Base-by-base conservation (phyloP, 225 moss, liverwort and hornwort genomes). In the Straminergon stramineum region DNA sequence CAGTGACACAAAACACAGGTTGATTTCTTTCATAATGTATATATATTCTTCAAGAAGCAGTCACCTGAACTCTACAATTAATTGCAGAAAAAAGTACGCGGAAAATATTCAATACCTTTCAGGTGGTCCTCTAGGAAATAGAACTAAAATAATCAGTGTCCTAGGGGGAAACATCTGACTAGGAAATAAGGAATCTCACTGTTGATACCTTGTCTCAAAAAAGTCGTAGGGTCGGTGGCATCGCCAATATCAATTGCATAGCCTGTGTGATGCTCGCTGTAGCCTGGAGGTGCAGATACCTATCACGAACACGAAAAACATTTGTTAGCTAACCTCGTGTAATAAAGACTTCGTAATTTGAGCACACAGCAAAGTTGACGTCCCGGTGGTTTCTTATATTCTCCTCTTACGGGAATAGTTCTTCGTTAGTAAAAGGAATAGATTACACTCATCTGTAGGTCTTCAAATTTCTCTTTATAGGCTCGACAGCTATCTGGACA, bases 241-340 rank as follows among this genome's bases (percentile, higher is more conserved):
- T 93, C 95, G 73, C 95, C 95, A 83, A 95, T 91, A 79, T 95
- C 95, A 82, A 95, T 37, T 82, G 95, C 95, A 88, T 95, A 95
- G 88, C 95, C 95, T 76, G 95, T 94, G 69, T 95, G 95, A 68
- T 95, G 95, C 91, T 95, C 95, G 77, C 95, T 95, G 85, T 93
- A 93, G 51, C 95, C 93, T 78, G 94, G 92, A 39, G 93, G 95
- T 81, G 95, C 95, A 85, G 93, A 93, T 13, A 89, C 32, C 93
- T 95, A 61, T 85, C 85, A 77, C 69, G 22, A 39, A 90, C 31
- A 41, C 82, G 68, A 61, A n/a, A 79, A 87, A 52, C 10, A 62
- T 51, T 65, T n/a, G 70, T 87, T 30, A 91, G 87, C 53, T 90
- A 71, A 85, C 64, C 84, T 82, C 75, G 34, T 58, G 51, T 60